A percentile compares a stretch with the other conserved stretches of the same genome.
These are phyloP conservation scores for Mycotypha africana DNA, from an alignment of 371 early-diverging fungal species.

Conservation along the genomic window DNA sequence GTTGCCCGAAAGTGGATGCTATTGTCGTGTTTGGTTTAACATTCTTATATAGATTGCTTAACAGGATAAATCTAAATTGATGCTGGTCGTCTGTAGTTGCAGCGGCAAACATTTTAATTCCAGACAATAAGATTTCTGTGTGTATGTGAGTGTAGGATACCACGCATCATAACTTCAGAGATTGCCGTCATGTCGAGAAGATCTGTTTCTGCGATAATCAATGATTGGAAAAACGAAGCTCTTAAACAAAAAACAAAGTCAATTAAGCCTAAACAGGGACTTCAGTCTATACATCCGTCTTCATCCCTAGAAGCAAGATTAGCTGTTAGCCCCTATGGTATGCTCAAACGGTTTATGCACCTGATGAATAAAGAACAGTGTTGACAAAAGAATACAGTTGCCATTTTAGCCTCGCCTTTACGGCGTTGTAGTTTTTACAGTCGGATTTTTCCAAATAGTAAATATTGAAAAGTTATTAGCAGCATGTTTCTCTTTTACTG, in stretches of 20 bases:
- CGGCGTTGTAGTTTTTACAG: slow-evolving; percentile 8
- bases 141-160: too few relatives aligned
- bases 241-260: neutral
- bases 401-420: slow-evolving; percentile 16
- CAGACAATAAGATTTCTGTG: too few relatives aligned
- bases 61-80: too few relatives aligned
- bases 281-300: neutral
- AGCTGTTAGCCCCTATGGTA: slow-evolving; percentile 15
- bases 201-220: slow-evolving; percentile 5
- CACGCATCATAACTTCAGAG: too few relatives aligned
- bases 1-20: too few relatives aligned
- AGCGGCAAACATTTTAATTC: too few relatives aligned
- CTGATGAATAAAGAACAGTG: neutral
- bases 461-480: neutral
- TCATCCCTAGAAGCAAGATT: slow-evolving; percentile 13
- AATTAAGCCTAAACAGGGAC: neutral
- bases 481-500: neutral
- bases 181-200: slow-evolving; percentile 2
- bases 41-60: too few relatives aligned
- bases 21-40: too few relatives aligned
- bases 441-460: slow-evolving; percentile 17
- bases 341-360: neutral
- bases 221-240: slow-evolving; percentile 4
- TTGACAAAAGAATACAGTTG: slow-evolving; percentile 1
- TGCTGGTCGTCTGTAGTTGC: too few relatives aligned